These are phyloP conservation scores for Lachancea sp. DNA, from an alignment of 805 yeast genomes.

Conservation along the genomic window DNA sequence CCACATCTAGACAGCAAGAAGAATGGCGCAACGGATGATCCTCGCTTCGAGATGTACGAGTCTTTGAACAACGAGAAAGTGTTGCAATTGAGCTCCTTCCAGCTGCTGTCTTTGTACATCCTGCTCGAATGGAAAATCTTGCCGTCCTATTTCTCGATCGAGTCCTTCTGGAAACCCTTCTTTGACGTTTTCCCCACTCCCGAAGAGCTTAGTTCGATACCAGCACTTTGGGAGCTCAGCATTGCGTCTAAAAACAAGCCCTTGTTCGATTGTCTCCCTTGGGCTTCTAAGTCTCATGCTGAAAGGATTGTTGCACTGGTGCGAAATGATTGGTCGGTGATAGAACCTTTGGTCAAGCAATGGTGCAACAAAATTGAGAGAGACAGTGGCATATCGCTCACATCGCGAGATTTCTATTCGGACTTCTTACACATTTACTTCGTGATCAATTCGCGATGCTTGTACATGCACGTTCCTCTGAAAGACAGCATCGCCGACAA, in stretches of 20 bases:
- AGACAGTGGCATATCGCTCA: not conserved
- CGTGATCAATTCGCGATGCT: constrained; percentile 85
- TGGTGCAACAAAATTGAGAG: constrained; percentile 15
- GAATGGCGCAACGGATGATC: constrained; percentile 17
- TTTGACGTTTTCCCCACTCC: constrained; percentile 54
- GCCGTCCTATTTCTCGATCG: constrained; percentile 19
- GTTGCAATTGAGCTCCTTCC: constrained; percentile 48
- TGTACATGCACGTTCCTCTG: constrained; percentile 64
- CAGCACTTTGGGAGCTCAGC: constrained; percentile 50
- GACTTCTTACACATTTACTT: constrained; percentile 69
- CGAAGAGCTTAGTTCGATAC: constrained; percentile 49
- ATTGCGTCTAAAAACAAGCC: constrained; percentile 24
- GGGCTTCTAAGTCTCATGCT: constrained; percentile 36
- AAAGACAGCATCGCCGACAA: constrained; percentile 50
- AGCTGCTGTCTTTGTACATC: constrained; percentile 45
- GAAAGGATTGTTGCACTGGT: constrained; percentile 40
- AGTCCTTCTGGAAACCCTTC: constrained; percentile 65
- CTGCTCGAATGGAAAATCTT: constrained; percentile 26
- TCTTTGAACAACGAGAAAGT: constrained; percentile 33
- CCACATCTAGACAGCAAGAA: not conserved
- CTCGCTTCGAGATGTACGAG: constrained; percentile 30
- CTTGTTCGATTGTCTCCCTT: constrained; percentile 39
- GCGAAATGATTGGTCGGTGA: constrained; percentile 38
- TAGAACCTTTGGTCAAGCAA: constrained; percentile 24
- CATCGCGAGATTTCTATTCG: constrained; percentile 11